Conservation (phyloP, 2,329 filamentous ascomycete species). For the Diplodia sapinea region DNA sequence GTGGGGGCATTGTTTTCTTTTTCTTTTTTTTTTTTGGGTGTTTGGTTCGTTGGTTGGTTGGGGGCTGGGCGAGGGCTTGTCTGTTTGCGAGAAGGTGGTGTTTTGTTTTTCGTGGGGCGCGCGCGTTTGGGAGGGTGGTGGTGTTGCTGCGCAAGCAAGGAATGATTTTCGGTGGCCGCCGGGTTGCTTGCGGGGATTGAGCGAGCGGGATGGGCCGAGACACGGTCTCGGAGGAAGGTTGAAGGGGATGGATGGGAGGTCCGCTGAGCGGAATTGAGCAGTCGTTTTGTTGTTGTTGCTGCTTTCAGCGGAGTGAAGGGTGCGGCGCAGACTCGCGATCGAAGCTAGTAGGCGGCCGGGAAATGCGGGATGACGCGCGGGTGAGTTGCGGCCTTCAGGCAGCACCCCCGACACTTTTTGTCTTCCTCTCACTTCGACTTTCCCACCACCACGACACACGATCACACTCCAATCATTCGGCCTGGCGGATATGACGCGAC, state of each 20-base stretch:
- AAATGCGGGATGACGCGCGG: constrained; percentile 5
- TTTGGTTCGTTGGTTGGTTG: neutral
- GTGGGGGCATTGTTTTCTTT: constrained; percentile 16
- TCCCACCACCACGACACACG: neutral
- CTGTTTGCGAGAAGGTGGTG: too few relatives aligned
- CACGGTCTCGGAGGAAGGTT: neutral
- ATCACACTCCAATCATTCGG: neutral
- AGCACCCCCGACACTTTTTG: neutral
- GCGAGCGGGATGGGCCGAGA: neutral
- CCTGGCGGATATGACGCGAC: neutral
- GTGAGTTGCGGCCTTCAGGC: neutral
- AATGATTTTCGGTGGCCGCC: neutral
- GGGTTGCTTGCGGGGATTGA: neutral
- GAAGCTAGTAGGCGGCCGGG: neutral
- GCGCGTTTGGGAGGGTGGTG: too few relatives aligned
- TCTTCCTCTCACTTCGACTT: neutral
- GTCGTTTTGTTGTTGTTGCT: neutral
- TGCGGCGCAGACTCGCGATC: neutral
- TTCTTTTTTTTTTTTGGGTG: neutral
- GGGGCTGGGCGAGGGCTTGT: too few relatives aligned
- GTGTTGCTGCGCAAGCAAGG: neutral
- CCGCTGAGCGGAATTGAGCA: neutral
- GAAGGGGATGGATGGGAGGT: neutral
- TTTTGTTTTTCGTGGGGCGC: neutral
- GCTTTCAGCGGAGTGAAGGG: neutral